phyloP scores from a whole-genome alignment of 306 rosid species.

The Inga oerstediana region DNA sequence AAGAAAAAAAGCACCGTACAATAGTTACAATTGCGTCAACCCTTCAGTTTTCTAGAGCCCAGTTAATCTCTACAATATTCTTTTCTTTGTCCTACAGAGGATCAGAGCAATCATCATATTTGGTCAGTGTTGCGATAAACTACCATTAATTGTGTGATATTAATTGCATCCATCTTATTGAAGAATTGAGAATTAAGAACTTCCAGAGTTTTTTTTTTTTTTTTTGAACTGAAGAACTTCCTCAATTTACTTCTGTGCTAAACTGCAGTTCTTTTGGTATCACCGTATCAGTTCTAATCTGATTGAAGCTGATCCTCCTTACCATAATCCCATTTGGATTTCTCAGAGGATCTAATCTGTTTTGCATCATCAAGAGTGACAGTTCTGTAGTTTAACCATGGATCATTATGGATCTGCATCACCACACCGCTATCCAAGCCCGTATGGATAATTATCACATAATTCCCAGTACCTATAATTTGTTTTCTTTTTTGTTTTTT shows the following conservation, averaged over 20 bases:
- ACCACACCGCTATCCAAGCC: constrained; percentile 42
- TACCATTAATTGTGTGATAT: neutral
- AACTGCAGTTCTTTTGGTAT: neutral
- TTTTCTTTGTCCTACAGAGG: neutral
- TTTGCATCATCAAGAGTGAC: constrained; percentile 10
- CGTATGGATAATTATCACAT: constrained; percentile 29
- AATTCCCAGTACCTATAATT: too few relatives aligned
- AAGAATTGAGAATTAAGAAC: neutral
- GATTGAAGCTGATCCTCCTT: neutral
- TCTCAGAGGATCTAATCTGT: constrained; percentile 1
- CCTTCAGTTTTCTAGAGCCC: too few relatives aligned
- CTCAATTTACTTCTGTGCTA: neutral
- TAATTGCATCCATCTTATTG: constrained; percentile 2
- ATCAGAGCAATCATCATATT: constrained; percentile 7
- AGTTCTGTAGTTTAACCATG: constrained; percentile 30
- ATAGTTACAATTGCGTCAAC: too few relatives aligned
- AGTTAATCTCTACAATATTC: too few relatives aligned
- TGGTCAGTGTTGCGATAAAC: neutral
- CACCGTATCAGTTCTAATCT: constrained; percentile 14
- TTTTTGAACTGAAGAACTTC: neutral
- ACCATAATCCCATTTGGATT: constrained; percentile 6
- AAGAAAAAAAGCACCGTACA: too few relatives aligned
- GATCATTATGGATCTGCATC: constrained; percentile 44
- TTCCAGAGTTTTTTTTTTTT: too few relatives aligned
- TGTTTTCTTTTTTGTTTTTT: too few relatives aligned